Conservation (phyloP, 2,329 filamentous ascomycete species). For the Magnaporthiopsis rhizophila region DNA sequence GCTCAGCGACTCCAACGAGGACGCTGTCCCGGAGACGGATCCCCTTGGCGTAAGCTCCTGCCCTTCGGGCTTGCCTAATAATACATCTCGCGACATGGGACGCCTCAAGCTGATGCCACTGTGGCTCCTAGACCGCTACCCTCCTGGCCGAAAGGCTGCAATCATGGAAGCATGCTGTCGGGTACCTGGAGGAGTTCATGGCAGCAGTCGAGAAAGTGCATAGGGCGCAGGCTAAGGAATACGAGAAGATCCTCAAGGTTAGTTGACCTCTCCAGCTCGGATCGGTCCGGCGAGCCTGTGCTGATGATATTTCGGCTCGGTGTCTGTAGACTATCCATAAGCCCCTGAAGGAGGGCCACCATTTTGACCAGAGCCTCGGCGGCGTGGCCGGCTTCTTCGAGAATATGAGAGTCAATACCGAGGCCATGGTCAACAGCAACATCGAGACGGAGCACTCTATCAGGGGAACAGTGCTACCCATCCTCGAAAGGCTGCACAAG, state of each 20-base stretch:
- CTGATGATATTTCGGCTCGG: background rate
- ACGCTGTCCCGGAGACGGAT: constrained; percentile 50
- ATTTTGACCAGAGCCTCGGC: constrained; percentile 86
- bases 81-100: background rate
- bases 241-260: constrained; percentile 87
- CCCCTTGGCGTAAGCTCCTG: constrained; percentile 43
- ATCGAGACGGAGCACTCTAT: constrained; percentile 86
- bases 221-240: constrained; percentile 81
- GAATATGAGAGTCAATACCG: constrained; percentile 86
- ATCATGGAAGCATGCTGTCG: constrained; percentile 93
- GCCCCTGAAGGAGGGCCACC: constrained; percentile 80
- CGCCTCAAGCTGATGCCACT: background rate
- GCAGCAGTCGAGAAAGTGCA: constrained; percentile 78
- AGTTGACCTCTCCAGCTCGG: background rate
- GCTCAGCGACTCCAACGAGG: constrained; percentile 41
- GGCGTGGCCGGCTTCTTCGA: constrained; percentile 88
- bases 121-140: constrained; percentile 54
- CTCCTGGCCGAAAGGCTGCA: constrained; percentile 81
- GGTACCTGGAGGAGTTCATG: constrained; percentile 86
- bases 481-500: constrained; percentile 83
- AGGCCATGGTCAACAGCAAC: constrained; percentile 83
- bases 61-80: background rate
- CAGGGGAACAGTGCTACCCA: constrained; percentile 76
- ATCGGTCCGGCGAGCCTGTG: background rate
- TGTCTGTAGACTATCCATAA: constrained; percentile 63